Evolutionary conservation across 2,329 filamentous ascomycete species (phyloP).

Genomic region (Sclerotinia nivalis): DNA sequence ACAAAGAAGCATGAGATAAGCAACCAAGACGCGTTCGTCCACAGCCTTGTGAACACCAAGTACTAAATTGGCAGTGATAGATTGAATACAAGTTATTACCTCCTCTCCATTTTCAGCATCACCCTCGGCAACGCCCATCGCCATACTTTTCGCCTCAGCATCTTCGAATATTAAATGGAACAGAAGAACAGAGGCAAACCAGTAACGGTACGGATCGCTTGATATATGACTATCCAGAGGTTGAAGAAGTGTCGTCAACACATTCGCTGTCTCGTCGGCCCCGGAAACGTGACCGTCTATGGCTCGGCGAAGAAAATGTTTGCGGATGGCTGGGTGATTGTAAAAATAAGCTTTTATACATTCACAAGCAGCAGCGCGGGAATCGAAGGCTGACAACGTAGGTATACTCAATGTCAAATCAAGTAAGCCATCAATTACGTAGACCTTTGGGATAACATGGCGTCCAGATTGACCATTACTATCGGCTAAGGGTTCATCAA

Average conservation of each 20-base stretch:
- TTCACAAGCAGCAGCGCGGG: slow-evolving; percentile 81
- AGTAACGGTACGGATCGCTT: slow-evolving; percentile 80
- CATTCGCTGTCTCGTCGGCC: slow-evolving; percentile 81
- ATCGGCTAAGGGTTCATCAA: slow-evolving; percentile 44
- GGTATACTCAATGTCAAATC: slow-evolving; percentile 75
- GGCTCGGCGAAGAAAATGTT: slow-evolving; percentile 83
- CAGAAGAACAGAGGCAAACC: slow-evolving; percentile 85
- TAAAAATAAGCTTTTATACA: slow-evolving; percentile 92
- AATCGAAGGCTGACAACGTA: slow-evolving; percentile 68
- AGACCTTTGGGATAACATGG: slow-evolving; percentile 64
- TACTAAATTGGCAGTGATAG: slow-evolving; percentile 81
- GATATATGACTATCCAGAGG: slow-evolving; percentile 61
- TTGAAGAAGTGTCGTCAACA: slow-evolving; percentile 77
- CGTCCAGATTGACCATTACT: slow-evolving; percentile 46
- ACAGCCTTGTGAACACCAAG: slow-evolving; percentile 73
- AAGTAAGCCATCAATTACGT: slow-evolving; percentile 90
- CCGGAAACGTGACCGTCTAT: slow-evolving; percentile 83
- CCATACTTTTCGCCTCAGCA: slow-evolving; percentile 71
- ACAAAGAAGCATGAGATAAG: slow-evolving; percentile 85
- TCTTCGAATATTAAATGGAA: slow-evolving; percentile 86
- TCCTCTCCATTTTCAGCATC: slow-evolving; percentile 89
- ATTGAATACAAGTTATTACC: slow-evolving; percentile 91
- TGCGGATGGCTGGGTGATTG: slow-evolving; percentile 75
- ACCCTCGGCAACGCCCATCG: slow-evolving; percentile 84
- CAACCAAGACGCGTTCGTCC: slow-evolving; percentile 77